phyloP scores from a whole-genome alignment of 2,329 filamentous ascomycete genomes.

The Curvularia spicifera region DNA sequence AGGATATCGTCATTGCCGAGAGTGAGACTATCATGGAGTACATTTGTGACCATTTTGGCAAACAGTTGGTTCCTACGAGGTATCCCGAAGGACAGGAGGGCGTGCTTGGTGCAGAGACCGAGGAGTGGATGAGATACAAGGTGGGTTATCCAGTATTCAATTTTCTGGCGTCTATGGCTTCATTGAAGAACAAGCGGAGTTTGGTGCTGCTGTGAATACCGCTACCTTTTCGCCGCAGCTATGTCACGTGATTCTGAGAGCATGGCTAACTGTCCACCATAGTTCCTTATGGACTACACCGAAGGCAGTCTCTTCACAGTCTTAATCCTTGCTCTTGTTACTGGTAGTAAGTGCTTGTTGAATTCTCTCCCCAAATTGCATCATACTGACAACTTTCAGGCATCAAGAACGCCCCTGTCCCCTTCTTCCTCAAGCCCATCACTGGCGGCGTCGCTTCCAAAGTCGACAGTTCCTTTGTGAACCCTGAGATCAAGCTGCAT shows the following conservation, averaged over 20 bases:
- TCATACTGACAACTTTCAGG: slow-evolving; percentile 12
- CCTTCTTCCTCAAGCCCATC: slow-evolving; percentile 73
- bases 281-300: slow-evolving; percentile 72
- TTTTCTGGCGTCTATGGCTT: background rate
- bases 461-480: slow-evolving; percentile 55
- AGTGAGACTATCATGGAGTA: slow-evolving; percentile 84
- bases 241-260: background rate
- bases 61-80: slow-evolving; percentile 58
- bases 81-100: slow-evolving; percentile 62
- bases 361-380: background rate
- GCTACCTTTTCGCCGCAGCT: background rate
- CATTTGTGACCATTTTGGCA: slow-evolving; percentile 71
- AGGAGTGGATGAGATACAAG: slow-evolving; percentile 65
- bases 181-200: background rate
- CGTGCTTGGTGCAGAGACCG: slow-evolving; percentile 63
- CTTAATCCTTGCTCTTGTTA: slow-evolving; percentile 68
- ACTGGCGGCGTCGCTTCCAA: slow-evolving; percentile 61
- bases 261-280: slow-evolving; percentile 42
- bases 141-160: slow-evolving; percentile 21
- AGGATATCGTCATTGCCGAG: slow-evolving; percentile 75
- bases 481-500: slow-evolving; percentile 56
- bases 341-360: slow-evolving; percentile 47
- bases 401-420: slow-evolving; percentile 61
- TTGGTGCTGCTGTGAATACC: background rate
- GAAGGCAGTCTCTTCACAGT: slow-evolving; percentile 84